Conservation (phyloP, 1,284 basidiomycete species). For the Apiotrichum mycotoxinovorans region DNA sequence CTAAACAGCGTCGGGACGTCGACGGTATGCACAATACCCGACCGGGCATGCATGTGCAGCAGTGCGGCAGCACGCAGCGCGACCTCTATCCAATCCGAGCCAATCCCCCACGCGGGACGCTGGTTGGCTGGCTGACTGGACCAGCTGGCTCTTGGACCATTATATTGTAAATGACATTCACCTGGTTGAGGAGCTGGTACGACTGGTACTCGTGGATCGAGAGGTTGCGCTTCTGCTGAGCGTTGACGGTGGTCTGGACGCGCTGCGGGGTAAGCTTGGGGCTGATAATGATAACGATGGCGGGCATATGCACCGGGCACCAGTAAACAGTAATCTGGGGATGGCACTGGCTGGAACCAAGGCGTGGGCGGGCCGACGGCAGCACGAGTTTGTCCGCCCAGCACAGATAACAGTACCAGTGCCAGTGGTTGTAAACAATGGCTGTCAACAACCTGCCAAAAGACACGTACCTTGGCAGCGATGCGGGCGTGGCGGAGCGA, state of each 20-base stretch:
- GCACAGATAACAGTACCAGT: too few species aligned
- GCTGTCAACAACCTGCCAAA: too few species aligned
- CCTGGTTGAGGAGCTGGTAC: slow-evolving; percentile 88
- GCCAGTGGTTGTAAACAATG: too few species aligned
- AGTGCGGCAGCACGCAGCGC: too few species aligned
- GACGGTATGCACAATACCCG: too few species aligned
- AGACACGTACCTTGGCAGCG: slow-evolving; percentile 2
- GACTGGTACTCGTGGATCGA: slow-evolving; percentile 99
- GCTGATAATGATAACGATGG: background rate
- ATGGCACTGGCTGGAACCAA: background rate
- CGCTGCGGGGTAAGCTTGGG: slow-evolving; percentile 1
- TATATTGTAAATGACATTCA: too few species aligned
- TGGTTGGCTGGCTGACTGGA: too few species aligned
- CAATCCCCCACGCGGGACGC: too few species aligned
- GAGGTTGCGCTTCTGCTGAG: slow-evolving; percentile 63
- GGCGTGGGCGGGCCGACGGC: background rate
- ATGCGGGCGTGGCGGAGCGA: slow-evolving; percentile 16
- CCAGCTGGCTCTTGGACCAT: too few species aligned
- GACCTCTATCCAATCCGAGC: too few species aligned
- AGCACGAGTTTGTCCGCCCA: slow-evolving; percentile 6
- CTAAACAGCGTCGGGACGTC: too few species aligned
- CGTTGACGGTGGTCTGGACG: background rate
- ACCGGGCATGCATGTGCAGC: too few species aligned
- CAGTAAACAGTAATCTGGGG: background rate
- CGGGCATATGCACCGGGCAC: background rate